Evolutionary conservation across 768 basidiomycete species (phyloP).

Genomic region (Leccinum imitatum): DNA sequence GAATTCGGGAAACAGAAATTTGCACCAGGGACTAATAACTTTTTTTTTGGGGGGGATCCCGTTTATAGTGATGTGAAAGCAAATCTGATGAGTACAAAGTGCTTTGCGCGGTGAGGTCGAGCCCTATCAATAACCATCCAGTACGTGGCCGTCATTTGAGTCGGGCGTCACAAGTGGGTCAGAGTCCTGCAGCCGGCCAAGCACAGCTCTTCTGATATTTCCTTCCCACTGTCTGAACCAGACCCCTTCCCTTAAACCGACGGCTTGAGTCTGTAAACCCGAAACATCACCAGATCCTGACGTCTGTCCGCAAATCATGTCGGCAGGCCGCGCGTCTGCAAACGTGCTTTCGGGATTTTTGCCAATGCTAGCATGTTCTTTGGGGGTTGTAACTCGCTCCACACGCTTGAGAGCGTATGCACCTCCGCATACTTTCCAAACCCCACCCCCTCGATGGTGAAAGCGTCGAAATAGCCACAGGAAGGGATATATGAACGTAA

Average conservation of each 20-base stretch:
- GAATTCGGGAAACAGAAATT: conserved; percentile 2
- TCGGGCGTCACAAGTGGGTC: conserved; percentile 36
- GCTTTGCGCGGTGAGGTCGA: no score
- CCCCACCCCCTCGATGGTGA: conserved; percentile 63
- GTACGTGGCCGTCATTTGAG: conserved; percentile 11
- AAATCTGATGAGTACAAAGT: no score
- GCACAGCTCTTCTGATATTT: conserved; percentile 61
- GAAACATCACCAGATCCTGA: conserved; percentile 32
- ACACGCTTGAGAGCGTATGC: conserved; percentile 68
- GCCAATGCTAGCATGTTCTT: conserved; percentile 2
- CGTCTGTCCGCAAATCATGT: conserved; percentile 1
- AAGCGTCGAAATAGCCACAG: conserved; percentile 80
- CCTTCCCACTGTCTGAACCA: conserved; percentile 82
- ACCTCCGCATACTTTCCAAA: conserved; percentile 74
- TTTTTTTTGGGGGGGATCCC: no score
- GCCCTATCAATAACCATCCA: conserved; percentile 27
- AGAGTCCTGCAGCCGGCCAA: conserved; percentile 36
- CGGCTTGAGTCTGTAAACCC: conserved; percentile 35
- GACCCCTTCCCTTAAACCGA: conserved; percentile 68
- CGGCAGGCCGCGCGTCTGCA: neutral
- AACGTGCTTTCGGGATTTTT: conserved; percentile 7
- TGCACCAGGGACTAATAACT: conserved; percentile 2
- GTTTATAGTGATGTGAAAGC: no score
- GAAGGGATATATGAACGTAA: conserved; percentile 74
- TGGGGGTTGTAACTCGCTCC: conserved; percentile 17